A percentile compares a stretch with the other conserved stretches of the same genome.
Evolutionary conservation across 805 yeast species (phyloP).

Genomic region (Candida sonorensis): DNA sequence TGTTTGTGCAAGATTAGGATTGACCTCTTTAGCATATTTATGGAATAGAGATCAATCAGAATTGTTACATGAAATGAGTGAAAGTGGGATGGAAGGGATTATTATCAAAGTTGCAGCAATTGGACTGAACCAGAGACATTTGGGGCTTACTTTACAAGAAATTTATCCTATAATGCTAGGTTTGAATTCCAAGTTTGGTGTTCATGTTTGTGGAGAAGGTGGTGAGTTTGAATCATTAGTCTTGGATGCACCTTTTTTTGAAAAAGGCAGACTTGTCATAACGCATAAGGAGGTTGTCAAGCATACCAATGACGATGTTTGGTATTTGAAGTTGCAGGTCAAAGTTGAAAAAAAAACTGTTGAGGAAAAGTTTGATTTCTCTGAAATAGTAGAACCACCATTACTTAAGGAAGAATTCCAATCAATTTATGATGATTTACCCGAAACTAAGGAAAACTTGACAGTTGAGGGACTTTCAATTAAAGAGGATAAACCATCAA

Average conservation of each 20-base stretch:
- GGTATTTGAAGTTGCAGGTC: constrained; percentile 53
- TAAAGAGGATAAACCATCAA: too few species aligned
- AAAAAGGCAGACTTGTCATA: constrained; percentile 41
- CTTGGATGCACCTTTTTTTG: constrained; percentile 82
- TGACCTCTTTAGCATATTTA: constrained; percentile 65
- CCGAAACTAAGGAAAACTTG: not conserved
- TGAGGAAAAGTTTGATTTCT: constrained; percentile 11
- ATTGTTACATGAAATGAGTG: constrained; percentile 77
- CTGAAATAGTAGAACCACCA: constrained; percentile 25
- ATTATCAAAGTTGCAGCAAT: constrained; percentile 90
- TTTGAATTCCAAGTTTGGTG: constrained; percentile 62
- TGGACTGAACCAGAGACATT: constrained; percentile 61
- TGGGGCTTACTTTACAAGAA: constrained; percentile 62
- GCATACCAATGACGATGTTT: constrained; percentile 62
- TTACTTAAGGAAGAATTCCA: constrained; percentile 36
- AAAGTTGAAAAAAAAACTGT: constrained; percentile 30
- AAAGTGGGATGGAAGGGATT: constrained; percentile 65
- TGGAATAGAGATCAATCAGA: constrained; percentile 88
- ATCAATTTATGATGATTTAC: constrained; percentile 9
- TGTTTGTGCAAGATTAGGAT: constrained; percentile 69
- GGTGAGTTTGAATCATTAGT: constrained; percentile 97
- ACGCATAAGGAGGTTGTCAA: constrained; percentile 32
- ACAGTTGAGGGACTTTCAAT: not conserved
- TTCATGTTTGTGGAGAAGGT: constrained; percentile 97
- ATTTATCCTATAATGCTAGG: constrained; percentile 50